Base-by-base conservation (phyloP, 768 basidiomycete genomes). In the Lanmaoa pseudosensibilis region DNA sequence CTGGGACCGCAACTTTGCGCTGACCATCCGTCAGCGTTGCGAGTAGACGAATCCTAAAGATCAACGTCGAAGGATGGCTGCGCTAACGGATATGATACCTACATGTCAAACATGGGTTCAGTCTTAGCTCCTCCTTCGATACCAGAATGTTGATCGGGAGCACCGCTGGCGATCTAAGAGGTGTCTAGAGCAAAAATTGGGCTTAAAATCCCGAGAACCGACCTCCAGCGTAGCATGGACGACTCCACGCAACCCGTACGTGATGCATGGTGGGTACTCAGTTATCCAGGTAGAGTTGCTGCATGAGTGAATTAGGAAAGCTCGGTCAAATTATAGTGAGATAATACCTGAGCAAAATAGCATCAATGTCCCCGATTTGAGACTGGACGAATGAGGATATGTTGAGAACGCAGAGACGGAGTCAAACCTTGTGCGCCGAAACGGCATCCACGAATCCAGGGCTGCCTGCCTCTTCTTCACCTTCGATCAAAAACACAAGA, bases 281-380 rank as follows among this genome's bases (percentile, higher is more conserved):
- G 88, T 88, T 60, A 98, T 93, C 95, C 96, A 99, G 11, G 92
- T 95, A 21, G 95, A 98, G 68, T 99, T 98, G 62, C 91, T 92
- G 19, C 27, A n/a, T 4, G 32, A 15, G 45, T 10, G 5, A 1
- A 41, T 65, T 5, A 65, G 50, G 27, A 53, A 19, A 23, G 34
- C 19, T 18, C 39, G 6, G 10, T 41, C 18, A 16, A 12, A 25
- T 43, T 36, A 41, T 9, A 5, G 7, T 45, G 34, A 63, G 23
- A 21, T 38, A 69, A 38, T 54, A 90, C 90, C 90, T 92, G 57
- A 94, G 87, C 18, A 98, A 75, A 54, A 98, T 93, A 1, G 89
- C 89, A 73, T 98, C 93, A 44, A 98, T 84, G 38, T 84, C 73
- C 2, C 96, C 94, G 64, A 98, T 94, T 41, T 79, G 73, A 62